phyloP scores from a whole-genome alignment of 768 basidiomycete species.

The Tricholoma sp. region DNA sequence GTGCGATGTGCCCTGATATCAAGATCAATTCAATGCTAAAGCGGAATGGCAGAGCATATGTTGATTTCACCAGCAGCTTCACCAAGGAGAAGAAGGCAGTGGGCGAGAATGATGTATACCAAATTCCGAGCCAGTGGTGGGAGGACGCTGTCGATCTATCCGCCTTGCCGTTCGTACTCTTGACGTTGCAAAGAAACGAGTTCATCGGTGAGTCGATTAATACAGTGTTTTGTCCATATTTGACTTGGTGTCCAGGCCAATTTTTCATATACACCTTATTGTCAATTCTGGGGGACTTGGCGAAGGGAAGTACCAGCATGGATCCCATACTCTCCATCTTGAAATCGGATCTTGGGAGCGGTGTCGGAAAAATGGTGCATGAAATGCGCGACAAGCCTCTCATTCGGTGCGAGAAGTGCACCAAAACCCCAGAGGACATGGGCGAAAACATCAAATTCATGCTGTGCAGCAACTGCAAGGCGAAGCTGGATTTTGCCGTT shows the following conservation, averaged over 20 bases:
- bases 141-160: slow-evolving; percentile 7
- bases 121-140: slow-evolving; percentile 16
- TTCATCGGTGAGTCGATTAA: slow-evolving; percentile 12
- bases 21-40: slow-evolving; percentile 7
- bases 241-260: neutral
- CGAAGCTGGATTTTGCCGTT: slow-evolving; percentile 13
- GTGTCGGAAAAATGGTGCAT: neutral
- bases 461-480: slow-evolving; percentile 17
- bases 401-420: slow-evolving; percentile 17
- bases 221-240: no score
- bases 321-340: neutral
- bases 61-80: neutral
- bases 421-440: slow-evolving; percentile 14
- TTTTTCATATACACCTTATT: slow-evolving; percentile 4
- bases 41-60: neutral
- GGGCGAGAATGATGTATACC: slow-evolving; percentile 4
- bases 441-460: slow-evolving; percentile 13
- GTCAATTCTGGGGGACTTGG: slow-evolving; percentile 4
- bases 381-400: slow-evolving; percentile 9
- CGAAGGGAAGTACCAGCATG: neutral
- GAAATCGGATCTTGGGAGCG: neutral
- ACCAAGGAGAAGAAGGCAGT: slow-evolving; percentile 1
- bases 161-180: neutral
- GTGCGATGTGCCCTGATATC: slow-evolving; percentile 16
- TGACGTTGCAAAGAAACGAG: slow-evolving; percentile 13